These are phyloP conservation scores for Nitzschia sp. DNA, from an alignment of 108 stramenopile genomes.

Conservation along the genomic window DNA sequence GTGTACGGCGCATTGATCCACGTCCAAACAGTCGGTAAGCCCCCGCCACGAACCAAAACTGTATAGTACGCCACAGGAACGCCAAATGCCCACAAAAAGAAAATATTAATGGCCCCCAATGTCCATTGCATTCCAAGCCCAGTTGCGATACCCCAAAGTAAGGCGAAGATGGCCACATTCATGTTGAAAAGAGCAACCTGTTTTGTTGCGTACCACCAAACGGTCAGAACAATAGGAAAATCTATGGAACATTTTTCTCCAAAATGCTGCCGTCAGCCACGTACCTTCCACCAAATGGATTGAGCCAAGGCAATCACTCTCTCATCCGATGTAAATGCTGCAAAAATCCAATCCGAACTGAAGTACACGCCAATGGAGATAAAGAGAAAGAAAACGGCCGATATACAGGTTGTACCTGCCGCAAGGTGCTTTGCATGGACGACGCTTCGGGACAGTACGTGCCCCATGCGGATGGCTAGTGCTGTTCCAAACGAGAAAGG, in stretches of 20 bases:
- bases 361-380: conserved; percentile 21
- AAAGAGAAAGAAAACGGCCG: neutral
- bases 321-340: conserved; percentile 23
- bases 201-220: conserved; percentile 37
- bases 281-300: conserved; percentile 41
- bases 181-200: conserved; percentile 12
- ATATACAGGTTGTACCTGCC: neutral
- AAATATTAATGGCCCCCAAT: conserved; percentile 25
- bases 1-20: conserved; percentile 44
- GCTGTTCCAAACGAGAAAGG: conserved; percentile 30
- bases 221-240: conserved; percentile 7
- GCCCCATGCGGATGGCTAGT: conserved; percentile 29
- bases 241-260: too few relatives aligned
- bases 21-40: conserved; percentile 35
- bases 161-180: conserved; percentile 24
- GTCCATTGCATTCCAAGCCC: conserved; percentile 49
- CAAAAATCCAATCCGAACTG: conserved; percentile 9
- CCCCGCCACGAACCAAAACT: conserved; percentile 14
- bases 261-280: too few relatives aligned
- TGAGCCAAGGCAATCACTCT: conserved; percentile 15
- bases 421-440: conserved; percentile 20
- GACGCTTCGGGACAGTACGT: conserved; percentile 18
- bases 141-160: conserved; percentile 24
- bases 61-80: conserved; percentile 32
- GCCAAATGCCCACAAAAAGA: conserved; percentile 38